A percentile compares a stretch with the other conserved stretches of the same genome.
phyloP scores from a whole-genome alignment of 441 rosid genomes.

The Cnidoscolus chayamansa region DNA sequence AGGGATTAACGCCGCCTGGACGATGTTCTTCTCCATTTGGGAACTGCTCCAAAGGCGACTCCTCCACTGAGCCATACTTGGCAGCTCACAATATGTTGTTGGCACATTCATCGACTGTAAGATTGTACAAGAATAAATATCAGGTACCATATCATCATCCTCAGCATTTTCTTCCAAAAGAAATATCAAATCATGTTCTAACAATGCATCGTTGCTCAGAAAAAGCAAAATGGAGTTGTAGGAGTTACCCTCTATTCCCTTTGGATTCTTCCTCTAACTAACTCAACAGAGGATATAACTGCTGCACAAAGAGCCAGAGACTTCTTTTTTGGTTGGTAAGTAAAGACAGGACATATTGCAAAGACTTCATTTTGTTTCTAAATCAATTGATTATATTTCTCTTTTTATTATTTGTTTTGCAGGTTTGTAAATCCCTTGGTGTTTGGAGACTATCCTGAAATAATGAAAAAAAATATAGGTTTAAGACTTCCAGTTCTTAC shows the following conservation, averaged over 20 bases:
- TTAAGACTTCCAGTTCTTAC: constrained; percentile 54
- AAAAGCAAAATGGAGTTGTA: constrained; percentile 46
- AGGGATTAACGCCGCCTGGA: constrained; percentile 41
- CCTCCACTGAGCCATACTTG: constrained; percentile 58
- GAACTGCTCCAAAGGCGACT: constrained; percentile 51
- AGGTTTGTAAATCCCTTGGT: constrained; percentile 56
- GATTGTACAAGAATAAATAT: constrained; percentile 46
- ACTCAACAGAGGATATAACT: constrained; percentile 40
- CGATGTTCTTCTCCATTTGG: constrained; percentile 47
- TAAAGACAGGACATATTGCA: not conserved
- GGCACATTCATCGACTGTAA: constrained; percentile 62
- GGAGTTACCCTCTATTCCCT: constrained; percentile 41
- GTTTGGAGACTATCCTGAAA: constrained; percentile 64
- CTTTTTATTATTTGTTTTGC: constrained; percentile 5
- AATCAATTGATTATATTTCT: not conserved
- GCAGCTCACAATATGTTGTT: constrained; percentile 55
- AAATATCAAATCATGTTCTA: not conserved
- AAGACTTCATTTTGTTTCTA: not conserved
- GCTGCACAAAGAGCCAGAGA: constrained; percentile 49
- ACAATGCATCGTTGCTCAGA: constrained; percentile 32
- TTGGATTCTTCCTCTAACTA: constrained; percentile 39
- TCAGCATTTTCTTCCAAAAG: not conserved
- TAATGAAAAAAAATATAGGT: constrained; percentile 53
- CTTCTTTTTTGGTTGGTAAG: constrained; percentile 61
- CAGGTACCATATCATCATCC: constrained; percentile 17